Evolutionary conservation across 306 rosid species (phyloP).

Genomic region (Purshia tridentata): DNA sequence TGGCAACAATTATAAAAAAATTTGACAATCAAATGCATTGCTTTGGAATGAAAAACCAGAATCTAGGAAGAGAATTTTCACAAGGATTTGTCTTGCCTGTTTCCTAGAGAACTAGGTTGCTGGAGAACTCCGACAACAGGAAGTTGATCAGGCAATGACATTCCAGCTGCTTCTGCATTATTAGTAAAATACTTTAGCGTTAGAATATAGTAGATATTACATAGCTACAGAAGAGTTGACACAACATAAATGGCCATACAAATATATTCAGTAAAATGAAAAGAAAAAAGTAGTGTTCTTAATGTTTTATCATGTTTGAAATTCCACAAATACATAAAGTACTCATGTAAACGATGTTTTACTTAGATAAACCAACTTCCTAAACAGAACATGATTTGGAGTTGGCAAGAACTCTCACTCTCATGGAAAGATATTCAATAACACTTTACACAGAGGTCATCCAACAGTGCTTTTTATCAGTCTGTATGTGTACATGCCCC

Average conservation of each 20-base stretch:
- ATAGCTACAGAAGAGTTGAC: background rate
- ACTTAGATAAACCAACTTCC: too few species aligned
- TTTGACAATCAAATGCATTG: conserved; percentile 24
- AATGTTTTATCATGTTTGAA: background rate
- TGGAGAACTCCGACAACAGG: conserved; percentile 78
- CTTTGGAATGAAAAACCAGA: conserved; percentile 23
- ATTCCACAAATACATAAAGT: background rate
- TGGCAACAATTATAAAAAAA: conserved; percentile 16
- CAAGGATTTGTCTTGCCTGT: conserved; percentile 56
- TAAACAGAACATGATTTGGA: too few species aligned
- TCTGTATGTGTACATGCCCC: too few species aligned
- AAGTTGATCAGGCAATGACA: conserved; percentile 63
- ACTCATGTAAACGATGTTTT: background rate
- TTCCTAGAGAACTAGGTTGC: conserved; percentile 72
- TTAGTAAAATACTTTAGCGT: conserved; percentile 18
- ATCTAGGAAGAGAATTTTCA: conserved; percentile 34
- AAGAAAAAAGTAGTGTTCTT: too few species aligned
- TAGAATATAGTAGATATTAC: background rate
- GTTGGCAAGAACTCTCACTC: too few species aligned
- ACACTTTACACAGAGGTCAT: too few species aligned
- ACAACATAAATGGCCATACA: background rate
- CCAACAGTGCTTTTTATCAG: too few species aligned
- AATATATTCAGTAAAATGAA: background rate
- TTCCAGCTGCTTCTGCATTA: conserved; percentile 71
- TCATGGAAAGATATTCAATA: too few species aligned